Conservation (phyloP, 2,329 filamentous ascomycete genomes). For the Cladophialophora yegresii region DNA sequence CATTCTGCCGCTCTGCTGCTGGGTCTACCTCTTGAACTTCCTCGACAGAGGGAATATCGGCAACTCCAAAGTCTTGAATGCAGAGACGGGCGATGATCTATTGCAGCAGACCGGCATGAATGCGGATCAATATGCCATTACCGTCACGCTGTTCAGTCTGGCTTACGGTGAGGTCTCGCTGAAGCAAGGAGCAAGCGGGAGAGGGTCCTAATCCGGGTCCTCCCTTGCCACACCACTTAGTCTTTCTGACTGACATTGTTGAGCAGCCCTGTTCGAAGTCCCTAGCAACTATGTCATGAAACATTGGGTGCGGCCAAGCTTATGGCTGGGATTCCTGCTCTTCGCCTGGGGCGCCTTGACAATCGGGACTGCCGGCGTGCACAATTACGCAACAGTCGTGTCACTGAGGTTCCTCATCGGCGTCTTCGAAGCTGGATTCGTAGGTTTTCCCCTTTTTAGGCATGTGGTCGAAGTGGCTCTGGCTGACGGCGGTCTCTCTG, state of each 20-base stretch:
- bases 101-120: constrained; percentile 64
- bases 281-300: constrained; percentile 56
- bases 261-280: constrained; percentile 4
- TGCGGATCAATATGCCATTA: constrained; percentile 60
- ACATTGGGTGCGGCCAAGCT: constrained; percentile 36
- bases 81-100: constrained; percentile 61
- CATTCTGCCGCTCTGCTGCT: constrained; percentile 64
- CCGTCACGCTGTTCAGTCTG: constrained; percentile 52
- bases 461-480: neutral
- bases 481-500: neutral
- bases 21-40: constrained; percentile 68
- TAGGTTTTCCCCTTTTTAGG: constrained; percentile 45
- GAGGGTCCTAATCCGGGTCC: neutral
- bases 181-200: neutral
- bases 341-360: constrained; percentile 53
- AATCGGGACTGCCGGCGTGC: constrained; percentile 51
- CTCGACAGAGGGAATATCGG: constrained; percentile 69
- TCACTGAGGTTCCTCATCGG: constrained; percentile 54
- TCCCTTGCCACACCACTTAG: neutral
- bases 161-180: constrained; percentile 43
- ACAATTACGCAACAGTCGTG: constrained; percentile 49
- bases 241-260: neutral
- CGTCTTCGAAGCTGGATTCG: constrained; percentile 52
- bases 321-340: constrained; percentile 56
- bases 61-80: constrained; percentile 68